Percentiles rank a stretch among this genome's conserved stretches.
Conservation (phyloP, 2,329 filamentous ascomycete genomes). For the Alternaria triticina region DNA sequence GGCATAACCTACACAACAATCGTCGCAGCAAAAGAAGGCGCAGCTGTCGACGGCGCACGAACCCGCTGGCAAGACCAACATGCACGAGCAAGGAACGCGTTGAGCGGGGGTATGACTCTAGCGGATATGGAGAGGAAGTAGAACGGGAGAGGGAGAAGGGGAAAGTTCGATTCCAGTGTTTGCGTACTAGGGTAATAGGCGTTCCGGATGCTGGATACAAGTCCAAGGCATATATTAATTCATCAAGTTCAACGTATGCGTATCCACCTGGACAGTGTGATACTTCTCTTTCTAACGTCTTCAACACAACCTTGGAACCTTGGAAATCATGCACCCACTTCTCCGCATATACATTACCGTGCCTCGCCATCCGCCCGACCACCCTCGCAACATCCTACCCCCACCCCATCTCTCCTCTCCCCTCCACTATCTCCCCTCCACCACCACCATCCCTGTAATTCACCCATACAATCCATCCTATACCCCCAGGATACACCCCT, state of each 20-base stretch:
- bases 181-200: background rate
- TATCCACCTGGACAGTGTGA: too few relatives aligned
- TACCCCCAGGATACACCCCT: background rate
- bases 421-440: background rate
- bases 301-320: background rate
- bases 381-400: background rate
- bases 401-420: background rate
- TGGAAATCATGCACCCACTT: too few relatives aligned
- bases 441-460: background rate
- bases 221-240: too few relatives aligned
- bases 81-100: constrained; percentile 22
- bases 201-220: background rate
- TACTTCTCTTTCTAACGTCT: background rate
- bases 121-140: constrained; percentile 5
- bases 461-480: background rate
- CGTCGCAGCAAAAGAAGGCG: constrained; percentile 42
- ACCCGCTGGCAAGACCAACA: constrained; percentile 44
- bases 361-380: background rate
- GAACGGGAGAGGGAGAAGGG: background rate
- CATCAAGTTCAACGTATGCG: too few relatives aligned
- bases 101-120: constrained; percentile 17
- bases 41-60: constrained; percentile 40
- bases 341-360: background rate
- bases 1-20: constrained; percentile 43
- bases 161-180: background rate